A percentile compares a stretch with the other conserved stretches of the same genome.
phyloP scores from a whole-genome alignment of 805 yeast genomes.

The Candida adriatica region DNA sequence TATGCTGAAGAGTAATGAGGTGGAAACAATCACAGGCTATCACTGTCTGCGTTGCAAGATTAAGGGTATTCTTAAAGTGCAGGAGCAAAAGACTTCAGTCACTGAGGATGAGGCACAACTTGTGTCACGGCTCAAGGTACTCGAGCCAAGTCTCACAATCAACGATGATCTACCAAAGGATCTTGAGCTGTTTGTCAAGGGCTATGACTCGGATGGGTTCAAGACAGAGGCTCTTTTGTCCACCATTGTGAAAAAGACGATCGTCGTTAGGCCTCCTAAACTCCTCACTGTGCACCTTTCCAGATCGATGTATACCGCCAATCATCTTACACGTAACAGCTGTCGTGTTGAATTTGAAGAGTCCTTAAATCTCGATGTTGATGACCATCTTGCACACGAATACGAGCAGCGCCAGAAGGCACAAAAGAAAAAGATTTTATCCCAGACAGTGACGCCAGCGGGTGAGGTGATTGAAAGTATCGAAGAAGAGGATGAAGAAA shows the following conservation, averaged over 20 bases:
- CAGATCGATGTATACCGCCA: conserved; percentile 69
- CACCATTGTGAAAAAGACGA: conserved; percentile 59
- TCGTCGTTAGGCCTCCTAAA: conserved; percentile 60
- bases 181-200: conserved; percentile 39
- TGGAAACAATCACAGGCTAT: conserved; percentile 71
- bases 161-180: conserved; percentile 60
- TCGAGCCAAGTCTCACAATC: conserved; percentile 36
- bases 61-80: conserved; percentile 32
- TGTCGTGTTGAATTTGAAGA: conserved; percentile 68
- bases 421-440: conserved; percentile 11
- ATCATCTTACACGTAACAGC: conserved; percentile 62
- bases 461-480: conserved; percentile 7
- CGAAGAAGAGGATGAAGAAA: conserved; percentile 16
- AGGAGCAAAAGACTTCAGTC: conserved; percentile 17
- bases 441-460: conserved; percentile 8
- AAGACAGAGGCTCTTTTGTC: conserved; percentile 45
- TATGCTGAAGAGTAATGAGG: conserved; percentile 48
- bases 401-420: conserved; percentile 23
- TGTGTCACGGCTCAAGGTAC: conserved; percentile 29
- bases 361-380: conserved; percentile 39
- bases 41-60: conserved; percentile 71
- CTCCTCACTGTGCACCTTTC: conserved; percentile 78
- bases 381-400: conserved; percentile 27
- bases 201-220: conserved; percentile 38
- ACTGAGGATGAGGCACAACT: conserved; percentile 26